Evolutionary conservation across 106 monocot genomes (phyloP), one percentile per base, ranked within the genome.

Genomic region (Alisma plantagoaquatica): DNA sequence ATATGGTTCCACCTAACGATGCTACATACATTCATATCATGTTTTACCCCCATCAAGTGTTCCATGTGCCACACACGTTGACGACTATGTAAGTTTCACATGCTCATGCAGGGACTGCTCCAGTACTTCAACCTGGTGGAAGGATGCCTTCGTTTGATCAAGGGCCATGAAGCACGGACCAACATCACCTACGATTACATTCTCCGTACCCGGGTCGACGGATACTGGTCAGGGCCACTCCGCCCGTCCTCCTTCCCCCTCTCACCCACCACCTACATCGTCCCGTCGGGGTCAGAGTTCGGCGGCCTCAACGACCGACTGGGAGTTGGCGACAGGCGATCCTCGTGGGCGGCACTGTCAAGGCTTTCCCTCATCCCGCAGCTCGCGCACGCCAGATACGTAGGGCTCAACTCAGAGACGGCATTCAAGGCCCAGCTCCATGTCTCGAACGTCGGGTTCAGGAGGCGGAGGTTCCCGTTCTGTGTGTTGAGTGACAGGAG

Each of bases 101-200:
- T n/a, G n/a, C n/a, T n/a, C n/a, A 38, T 60, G 48, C 78, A 92
- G 92, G 92, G 92, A 3, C 41, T 92, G 30, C 52, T 92, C n/a
- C 92, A 92, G 23, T 92, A 86, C 51, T 92, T 86, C 61, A 70
- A 51, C 31, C 67, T 91, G 6, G 91, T 85, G 42, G 84, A 91
- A 26, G 84, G 85, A 8, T 91, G 91, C 43, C 66, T 85, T 3
- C 32, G 43, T 7, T 31, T 91, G 53, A 85, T 91, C 46, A 29
- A 38, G 49, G 17, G 51, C 4, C 69, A 78, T 27, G 85, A 91
- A 43, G 33, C 52, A 2, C 56, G 27, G 23, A 29, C 31, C 54
- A 81, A 75, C 66, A 61, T 73, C 49, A 78, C 68, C 25, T 91
- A 91, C 60, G 77, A 75, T 27, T 77, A 77, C 81, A 65, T 91